Conservation (phyloP, 169 alveolate species). For the Plasmodium berghei region DNA sequence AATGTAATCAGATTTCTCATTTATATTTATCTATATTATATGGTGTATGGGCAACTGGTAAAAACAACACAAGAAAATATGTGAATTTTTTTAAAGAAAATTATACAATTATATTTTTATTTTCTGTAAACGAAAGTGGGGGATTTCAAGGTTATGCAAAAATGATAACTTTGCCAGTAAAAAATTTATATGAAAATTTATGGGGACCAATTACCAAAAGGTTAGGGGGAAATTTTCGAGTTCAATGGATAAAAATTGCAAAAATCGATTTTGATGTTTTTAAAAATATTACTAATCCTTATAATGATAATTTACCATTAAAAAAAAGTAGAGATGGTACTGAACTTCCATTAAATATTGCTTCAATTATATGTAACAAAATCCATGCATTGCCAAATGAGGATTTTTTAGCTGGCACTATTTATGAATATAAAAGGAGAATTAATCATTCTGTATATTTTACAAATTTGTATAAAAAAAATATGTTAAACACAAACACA, state of each 20-base stretch:
- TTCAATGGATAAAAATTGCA: conserved; percentile 88
- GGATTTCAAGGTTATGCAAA: conserved; percentile 89
- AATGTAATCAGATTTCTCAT: conserved; percentile 84
- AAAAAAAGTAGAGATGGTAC: conserved; percentile 89
- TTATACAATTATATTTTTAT: conserved; percentile 84
- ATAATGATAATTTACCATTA: conserved; percentile 85
- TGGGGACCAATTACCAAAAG: conserved; percentile 85
- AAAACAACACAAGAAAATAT: conserved; percentile 80
- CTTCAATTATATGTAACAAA: conserved; percentile 80
- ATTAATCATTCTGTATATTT: conserved; percentile 50
- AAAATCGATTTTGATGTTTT: conserved; percentile 84
- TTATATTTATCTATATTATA: conserved; percentile 81
- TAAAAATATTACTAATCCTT: conserved; percentile 83
- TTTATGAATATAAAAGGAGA: conserved; percentile 71
- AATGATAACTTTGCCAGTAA: conserved; percentile 83
- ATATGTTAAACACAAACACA: conserved; percentile 47
- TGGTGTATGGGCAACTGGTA: conserved; percentile 90
- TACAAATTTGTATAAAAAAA: conserved; percentile 40
- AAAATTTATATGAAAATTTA: conserved; percentile 80
- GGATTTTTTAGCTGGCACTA: conserved; percentile 64
- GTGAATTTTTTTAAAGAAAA: conserved; percentile 76
- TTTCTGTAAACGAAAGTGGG: conserved; percentile 89
- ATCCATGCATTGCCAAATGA: conserved; percentile 51
- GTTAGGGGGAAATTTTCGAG: conserved; percentile 88
- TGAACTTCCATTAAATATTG: conserved; percentile 85